Base-by-base conservation (phyloP, 305 asterid genomes). In the Fraxinus sp. region DNA sequence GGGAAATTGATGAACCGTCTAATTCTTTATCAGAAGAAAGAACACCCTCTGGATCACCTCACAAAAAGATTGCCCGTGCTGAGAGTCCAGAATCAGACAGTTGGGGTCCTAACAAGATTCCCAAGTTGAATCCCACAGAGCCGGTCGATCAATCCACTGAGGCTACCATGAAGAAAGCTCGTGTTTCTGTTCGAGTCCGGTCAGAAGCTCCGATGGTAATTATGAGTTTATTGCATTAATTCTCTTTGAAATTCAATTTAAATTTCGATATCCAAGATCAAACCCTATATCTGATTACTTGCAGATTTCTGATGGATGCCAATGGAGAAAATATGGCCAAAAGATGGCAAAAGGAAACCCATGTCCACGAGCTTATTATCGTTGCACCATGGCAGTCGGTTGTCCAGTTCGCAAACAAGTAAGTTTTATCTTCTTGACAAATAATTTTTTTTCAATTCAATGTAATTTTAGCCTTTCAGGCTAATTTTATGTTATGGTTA, bases 121-220 rank as follows among this genome's bases (percentile, higher is more conserved):
- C 91, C 0, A 92, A 87, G 36, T 55, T 92, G 86, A 86, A 80
- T 82, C 73, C 90, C 6, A 0, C 90, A 0, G 91, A 88, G 75
- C 82, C 88, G 6, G 80, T 81, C 30, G 95, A 91, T 1, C 94
- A 93, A 59, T 76, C 94, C 2, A 24, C 90, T 0, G 97, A 92
- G 64, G 94, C 98, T 16, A 92, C 97, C 85, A 96, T 93, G 97
- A 86, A 97, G 80, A 96, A 94, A 83, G 96, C 97, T 1, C 98
- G 99, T 30, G 99, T 96, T 77, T 96, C 99, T 0, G 97, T 96
- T 14, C 97, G 99, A 36, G 98, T 97, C 5, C 94, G 99, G 57
- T 96, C 99, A 0, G 98, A 96, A 90, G 98, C 98, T 80, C 92
- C 97, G 84, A 90, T 90, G 97, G 97, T 91, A 78, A 77, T 2